Conservation (phyloP, 2,329 filamentous ascomycete species). For the Verticillium albo-atrum region DNA sequence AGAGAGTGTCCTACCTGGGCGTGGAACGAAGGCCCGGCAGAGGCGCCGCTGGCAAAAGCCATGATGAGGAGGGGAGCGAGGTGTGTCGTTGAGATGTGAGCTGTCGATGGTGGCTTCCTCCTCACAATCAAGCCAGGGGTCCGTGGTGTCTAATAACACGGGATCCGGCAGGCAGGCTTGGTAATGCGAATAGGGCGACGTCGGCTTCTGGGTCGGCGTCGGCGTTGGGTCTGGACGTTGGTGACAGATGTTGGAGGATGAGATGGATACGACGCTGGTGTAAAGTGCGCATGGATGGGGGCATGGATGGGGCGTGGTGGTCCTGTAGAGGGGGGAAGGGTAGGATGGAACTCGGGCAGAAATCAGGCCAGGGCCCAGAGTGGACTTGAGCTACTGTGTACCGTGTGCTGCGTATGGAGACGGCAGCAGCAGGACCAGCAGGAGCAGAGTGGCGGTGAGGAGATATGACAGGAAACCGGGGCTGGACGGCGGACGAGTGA, state of each 20-base stretch:
- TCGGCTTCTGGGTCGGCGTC: no score
- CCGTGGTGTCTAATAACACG: slow-evolving; percentile 12
- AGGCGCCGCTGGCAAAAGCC: slow-evolving; percentile 6
- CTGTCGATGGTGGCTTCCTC: neutral
- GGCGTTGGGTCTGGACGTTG: neutral
- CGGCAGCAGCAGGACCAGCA: no score
- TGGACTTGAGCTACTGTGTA: neutral
- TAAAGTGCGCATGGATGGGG: neutral
- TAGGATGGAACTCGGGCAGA: neutral
- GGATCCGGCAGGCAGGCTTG: neutral
- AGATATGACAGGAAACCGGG: neutral
- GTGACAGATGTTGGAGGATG: neutral
- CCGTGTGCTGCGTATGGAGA: neutral
- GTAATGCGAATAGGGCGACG: neutral
- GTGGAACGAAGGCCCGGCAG: slow-evolving; percentile 7
- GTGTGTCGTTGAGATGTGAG: neutral
- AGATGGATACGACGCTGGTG: neutral
- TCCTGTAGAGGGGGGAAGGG: neutral
- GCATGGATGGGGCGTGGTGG: neutral
- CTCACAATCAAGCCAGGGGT: neutral
- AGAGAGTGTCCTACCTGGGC: neutral
- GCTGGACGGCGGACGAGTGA: neutral
- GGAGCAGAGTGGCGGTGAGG: neutral
- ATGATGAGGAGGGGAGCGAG: neutral
- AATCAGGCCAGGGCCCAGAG: neutral